Base-by-base conservation (phyloP, 345 rosid genomes). In the Rhizophora apiculata region DNA sequence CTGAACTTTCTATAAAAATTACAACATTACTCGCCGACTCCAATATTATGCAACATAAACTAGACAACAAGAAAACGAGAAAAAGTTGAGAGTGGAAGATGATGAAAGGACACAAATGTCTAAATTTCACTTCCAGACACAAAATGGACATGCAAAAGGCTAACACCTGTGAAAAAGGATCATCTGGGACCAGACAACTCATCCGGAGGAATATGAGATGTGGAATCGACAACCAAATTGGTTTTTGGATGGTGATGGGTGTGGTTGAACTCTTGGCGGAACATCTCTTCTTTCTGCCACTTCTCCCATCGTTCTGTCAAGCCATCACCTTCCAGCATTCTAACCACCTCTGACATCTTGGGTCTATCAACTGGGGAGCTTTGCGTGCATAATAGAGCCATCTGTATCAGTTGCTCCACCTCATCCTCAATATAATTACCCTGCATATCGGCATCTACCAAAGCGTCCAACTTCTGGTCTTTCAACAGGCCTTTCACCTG, bases 251-350 rank as follows among this genome's bases (percentile, higher is more conserved):
- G 77, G 29, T 26, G 49, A 70, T 72, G 81, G 19, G 18, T n/a
- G 36, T 75, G 78, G 68, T 56, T 82, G n/a, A 73, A 81, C 21
- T 85, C 93, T 75, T 87, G 88, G 5, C 87, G 83, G 74, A 82
- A 72, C 72, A 81, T 68, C 72, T 95, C 98, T 57, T 86, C 96
- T 65, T 88, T 95, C 81, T 95, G 96, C 99, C 97, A 92, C 51
- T 89, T 90, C 76, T 91, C 96, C 98, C 98, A 91, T 78, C 86
- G 88, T 82, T 89, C 86, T 4, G 94, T 88, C 82, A 91, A 84
- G 20, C 97, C 94, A 51, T 89, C 97, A 2, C 98, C 98, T 82
- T 93, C 98, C 21, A 93, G 86, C 98, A 91, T 93, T 73, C 94
- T 89, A 8, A 93, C 97, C 19, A 91, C 98, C 46, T 93, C 97